These are phyloP conservation scores for Nakazawaea wyomingensis DNA, from an alignment of 805 yeast genomes.

Conservation along the genomic window DNA sequence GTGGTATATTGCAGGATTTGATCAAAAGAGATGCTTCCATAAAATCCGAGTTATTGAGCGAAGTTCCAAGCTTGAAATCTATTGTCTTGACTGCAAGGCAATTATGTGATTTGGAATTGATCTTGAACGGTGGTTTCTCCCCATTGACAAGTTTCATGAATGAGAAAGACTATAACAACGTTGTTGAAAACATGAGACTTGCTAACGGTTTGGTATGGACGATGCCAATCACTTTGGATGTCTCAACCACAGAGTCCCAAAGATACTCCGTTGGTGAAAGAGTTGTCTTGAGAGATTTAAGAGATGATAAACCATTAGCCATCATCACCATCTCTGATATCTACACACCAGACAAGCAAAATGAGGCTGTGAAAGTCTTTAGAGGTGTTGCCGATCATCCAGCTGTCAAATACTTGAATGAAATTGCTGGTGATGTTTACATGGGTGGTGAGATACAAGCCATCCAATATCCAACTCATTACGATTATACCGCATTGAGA, in stretches of 20 bases:
- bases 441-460: slow-evolving; percentile 89
- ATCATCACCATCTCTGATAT: slow-evolving; percentile 74
- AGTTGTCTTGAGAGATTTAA: slow-evolving; percentile 71
- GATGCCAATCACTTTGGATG: slow-evolving; percentile 88
- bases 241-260: slow-evolving; percentile 44
- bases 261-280: slow-evolving; percentile 51
- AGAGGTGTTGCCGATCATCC: slow-evolving; percentile 98
- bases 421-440: slow-evolving; percentile 76
- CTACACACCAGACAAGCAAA: slow-evolving; percentile 72
- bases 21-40: slow-evolving; percentile 72
- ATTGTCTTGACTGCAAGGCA: slow-evolving; percentile 75
- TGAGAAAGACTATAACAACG: slow-evolving; percentile 63
- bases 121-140: slow-evolving; percentile 91
- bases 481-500: slow-evolving; percentile 83
- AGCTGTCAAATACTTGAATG: slow-evolving; percentile 68
- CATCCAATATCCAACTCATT: slow-evolving; percentile 76
- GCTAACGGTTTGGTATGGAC: slow-evolving; percentile 80
- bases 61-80: slow-evolving; percentile 46
- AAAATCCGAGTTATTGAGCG: slow-evolving; percentile 49
- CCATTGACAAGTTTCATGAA: slow-evolving; percentile 68
- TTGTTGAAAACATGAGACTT: slow-evolving; percentile 64
- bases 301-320: slow-evolving; percentile 76
- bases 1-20: slow-evolving; percentile 83
- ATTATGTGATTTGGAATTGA: slow-evolving; percentile 87
- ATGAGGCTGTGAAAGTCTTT: slow-evolving; percentile 82